These are phyloP conservation scores for Cucurbita argyrosperma DNA, from an alignment of 306 rosid species.

Conservation along the genomic window DNA sequence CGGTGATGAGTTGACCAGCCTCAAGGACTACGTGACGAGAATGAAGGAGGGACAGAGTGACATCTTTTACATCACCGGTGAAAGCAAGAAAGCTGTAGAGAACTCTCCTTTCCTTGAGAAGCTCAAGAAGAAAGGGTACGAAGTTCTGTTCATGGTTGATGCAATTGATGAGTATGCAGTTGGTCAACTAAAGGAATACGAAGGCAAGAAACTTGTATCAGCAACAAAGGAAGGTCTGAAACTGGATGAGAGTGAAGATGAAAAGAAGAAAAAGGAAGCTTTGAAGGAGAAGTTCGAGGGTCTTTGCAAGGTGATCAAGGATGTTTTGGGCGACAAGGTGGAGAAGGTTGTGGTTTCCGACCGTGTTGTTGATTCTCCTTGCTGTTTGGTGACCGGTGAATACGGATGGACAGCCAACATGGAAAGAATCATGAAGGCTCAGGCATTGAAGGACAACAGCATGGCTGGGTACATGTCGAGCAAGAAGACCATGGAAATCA, in stretches of 20 bases:
- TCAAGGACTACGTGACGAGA: conserved; percentile 5
- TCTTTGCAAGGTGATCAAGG: conserved; percentile 20
- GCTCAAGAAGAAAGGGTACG: conserved; percentile 20
- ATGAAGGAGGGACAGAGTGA: conserved; percentile 23
- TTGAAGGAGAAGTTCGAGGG: conserved; percentile 11
- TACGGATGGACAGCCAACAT: conserved; percentile 21
- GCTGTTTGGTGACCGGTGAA: conserved; percentile 20
- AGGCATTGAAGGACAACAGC: conserved; percentile 79
- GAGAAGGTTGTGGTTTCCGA: conserved; percentile 18
- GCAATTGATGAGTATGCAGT: conserved; percentile 19
- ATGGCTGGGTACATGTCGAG: conserved; percentile 92
- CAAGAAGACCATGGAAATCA: conserved; percentile 97
- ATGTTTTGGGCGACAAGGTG: conserved; percentile 13
- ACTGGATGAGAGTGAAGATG: conserved; percentile 17
- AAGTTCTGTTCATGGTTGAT: conserved; percentile 21
- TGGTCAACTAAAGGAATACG: conserved; percentile 16
- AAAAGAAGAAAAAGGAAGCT: conserved; percentile 12
- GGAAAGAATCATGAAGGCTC: conserved; percentile 83
- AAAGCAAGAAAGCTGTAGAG: conserved; percentile 21
- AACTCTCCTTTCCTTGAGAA: conserved; percentile 23
- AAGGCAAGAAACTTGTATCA: conserved; percentile 18
- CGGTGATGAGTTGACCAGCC: conserved; percentile 20
- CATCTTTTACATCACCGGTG: conserved; percentile 19
- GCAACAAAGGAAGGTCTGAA: conserved; percentile 21
- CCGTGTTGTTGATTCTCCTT: conserved; percentile 16